Evolutionary conservation across 305 asterid genomes (phyloP), one percentile per base, ranked within the genome.

Genomic region (Galium porrigens): DNA sequence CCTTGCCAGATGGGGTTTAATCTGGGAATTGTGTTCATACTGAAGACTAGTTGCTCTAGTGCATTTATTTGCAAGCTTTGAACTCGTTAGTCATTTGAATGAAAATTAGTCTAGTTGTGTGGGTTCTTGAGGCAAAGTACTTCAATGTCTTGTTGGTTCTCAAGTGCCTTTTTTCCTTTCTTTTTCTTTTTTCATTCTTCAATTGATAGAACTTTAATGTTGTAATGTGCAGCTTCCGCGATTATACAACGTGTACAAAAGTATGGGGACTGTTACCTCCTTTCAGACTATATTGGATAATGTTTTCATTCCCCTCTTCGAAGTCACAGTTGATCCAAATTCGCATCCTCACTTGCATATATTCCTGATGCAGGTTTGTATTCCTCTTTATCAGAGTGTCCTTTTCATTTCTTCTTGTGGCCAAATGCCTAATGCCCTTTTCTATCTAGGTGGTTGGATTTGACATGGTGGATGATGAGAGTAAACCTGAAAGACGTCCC

Each of bases 391-490:
- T 39, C 5, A 61, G 44, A 37, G 8, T 18, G 6, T 37, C 20
- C 25, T 61, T 7, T 18, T 4, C 49, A 37, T 22, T 54, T 17
- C 63, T 62, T 8, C n/a, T 8, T 39, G 17, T 53, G 11, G 32
- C 32, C 34, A 61, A 25, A 41, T 75, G 70, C 65, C 63, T 73
- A 41, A 73, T 62, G 52, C 48, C 18, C 51, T 66, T 71, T 65
- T 39, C 53, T 3, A 60, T 73, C 51, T 84, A 90, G 97, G 97
- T 90, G 64, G 97, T 90, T 51, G 97, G 97, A 58, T 85, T 90
- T 64, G 97, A 90, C 80, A 78, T 90, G 69, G 97, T 90, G 59
- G 97, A 90, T 84, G 97, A 90, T 83, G 97, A 90, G 83, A 90
- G 97, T 77, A 90, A 90, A 77, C 97, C 95, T 3, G 97, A 90